Percentiles rank a stretch among this genome's conserved stretches.
These are phyloP conservation scores for Ophiosphaerella herpotricha DNA, from an alignment of 2,329 filamentous ascomycete genomes.

Conservation along the genomic window DNA sequence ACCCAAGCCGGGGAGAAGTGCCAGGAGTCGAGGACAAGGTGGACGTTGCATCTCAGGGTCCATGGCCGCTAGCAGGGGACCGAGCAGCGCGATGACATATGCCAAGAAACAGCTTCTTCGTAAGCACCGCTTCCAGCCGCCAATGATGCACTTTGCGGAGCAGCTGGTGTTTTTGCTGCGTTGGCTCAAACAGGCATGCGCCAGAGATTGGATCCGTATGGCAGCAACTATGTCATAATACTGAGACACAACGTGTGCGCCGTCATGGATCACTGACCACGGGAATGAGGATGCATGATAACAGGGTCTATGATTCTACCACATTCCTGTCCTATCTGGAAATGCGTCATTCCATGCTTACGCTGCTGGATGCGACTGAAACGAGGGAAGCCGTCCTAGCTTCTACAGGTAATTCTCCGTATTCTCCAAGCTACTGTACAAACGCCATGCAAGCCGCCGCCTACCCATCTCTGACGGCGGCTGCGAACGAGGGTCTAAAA, in stretches of 20 bases:
- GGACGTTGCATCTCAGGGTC: constrained; percentile 22
- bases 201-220: constrained; percentile 5
- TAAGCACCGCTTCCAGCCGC: constrained; percentile 14
- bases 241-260: constrained; percentile 3
- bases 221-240: constrained; percentile 7
- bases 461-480: constrained; percentile 13
- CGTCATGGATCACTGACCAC: constrained; percentile 9
- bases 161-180: background rate
- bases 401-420: constrained; percentile 10
- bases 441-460: constrained; percentile 35
- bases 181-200: constrained; percentile 4
- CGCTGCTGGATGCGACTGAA: constrained; percentile 19
- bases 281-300: background rate
- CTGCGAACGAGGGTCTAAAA: constrained; percentile 45
- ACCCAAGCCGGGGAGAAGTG: constrained; percentile 18
- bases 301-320: constrained; percentile 29
- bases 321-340: constrained; percentile 18
- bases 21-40: background rate
- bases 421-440: constrained; percentile 39
- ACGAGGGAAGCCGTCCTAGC: constrained; percentile 12
- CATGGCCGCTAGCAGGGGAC: constrained; percentile 13
- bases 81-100: constrained; percentile 20
- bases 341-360: constrained; percentile 32
- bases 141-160: constrained; percentile 28
- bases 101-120: constrained; percentile 17